Evolutionary conservation across 140 eudicot species (phyloP).

Genomic region (Flaveria floridana): DNA sequence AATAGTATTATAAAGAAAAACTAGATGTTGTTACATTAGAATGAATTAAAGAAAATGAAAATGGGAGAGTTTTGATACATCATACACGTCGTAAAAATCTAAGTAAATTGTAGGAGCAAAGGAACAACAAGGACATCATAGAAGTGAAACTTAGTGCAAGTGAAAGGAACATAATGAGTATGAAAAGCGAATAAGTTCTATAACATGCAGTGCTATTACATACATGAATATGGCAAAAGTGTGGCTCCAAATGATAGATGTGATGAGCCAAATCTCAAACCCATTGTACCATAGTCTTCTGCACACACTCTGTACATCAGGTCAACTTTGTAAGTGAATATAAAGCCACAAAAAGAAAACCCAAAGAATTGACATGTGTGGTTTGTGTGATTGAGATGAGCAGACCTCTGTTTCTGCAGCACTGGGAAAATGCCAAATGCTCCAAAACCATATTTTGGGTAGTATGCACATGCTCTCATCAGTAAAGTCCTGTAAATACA

Average conservation of each 20-base stretch:
- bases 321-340: conserved; percentile 24
- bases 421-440: conserved; percentile 85
- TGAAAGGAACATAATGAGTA: conserved; percentile 15
- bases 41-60: background rate
- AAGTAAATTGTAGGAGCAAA: background rate
- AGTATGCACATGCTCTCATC: conserved; percentile 83
- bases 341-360: background rate
- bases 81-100: background rate
- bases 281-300: conserved; percentile 80
- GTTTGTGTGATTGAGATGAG: background rate
- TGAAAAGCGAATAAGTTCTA: conserved; percentile 10
- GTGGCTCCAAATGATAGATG: conserved; percentile 82
- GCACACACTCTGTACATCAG: conserved; percentile 49
- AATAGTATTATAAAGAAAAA: conserved; percentile 4
- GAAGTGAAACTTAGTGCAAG: conserved; percentile 16
- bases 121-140: conserved; percentile 13
- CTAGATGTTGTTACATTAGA: background rate
- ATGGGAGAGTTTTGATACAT: background rate
- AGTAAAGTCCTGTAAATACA: conserved; percentile 57
- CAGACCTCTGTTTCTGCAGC: conserved; percentile 65
- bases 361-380: conserved; percentile 10
- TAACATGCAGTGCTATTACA: conserved; percentile 30
- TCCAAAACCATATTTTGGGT: conserved; percentile 80
- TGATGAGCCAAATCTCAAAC: conserved; percentile 82
- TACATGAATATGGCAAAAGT: conserved; percentile 67